Evolutionary conservation across 306 rosid species (phyloP).

Genomic region (Cucurbita maxima): DNA sequence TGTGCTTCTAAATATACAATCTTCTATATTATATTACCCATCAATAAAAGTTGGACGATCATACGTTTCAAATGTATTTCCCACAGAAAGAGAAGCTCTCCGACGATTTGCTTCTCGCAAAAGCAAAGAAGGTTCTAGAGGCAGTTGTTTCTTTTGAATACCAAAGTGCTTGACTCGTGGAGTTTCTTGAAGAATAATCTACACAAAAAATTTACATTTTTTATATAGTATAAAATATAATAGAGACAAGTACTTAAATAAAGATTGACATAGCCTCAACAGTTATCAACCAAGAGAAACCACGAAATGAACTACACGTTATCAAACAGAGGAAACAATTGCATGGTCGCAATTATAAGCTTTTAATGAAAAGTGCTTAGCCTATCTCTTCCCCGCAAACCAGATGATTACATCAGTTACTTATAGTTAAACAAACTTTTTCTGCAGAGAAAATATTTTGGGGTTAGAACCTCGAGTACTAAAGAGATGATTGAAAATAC

Average conservation of each 20-base stretch:
- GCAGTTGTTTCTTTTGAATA: slow-evolving; percentile 77
- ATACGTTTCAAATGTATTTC: slow-evolving; percentile 61
- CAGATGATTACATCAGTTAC: neutral
- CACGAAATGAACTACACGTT: neutral
- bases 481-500: neutral
- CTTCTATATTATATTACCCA: slow-evolving; percentile 40
- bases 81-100: slow-evolving; percentile 95
- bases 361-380: neutral
- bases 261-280: neutral
- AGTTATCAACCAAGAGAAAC: neutral
- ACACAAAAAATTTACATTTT: neutral
- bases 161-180: slow-evolving; percentile 60
- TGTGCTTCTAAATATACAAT: slow-evolving; percentile 3
- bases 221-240: neutral
- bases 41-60: slow-evolving; percentile 46
- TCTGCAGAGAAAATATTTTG: neutral
- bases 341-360: neutral
- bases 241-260: neutral
- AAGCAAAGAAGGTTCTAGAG: slow-evolving; percentile 87
- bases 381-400: neutral
- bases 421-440: neutral
- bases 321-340: neutral
- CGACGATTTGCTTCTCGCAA: slow-evolving; percentile 92
- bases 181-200: slow-evolving; percentile 76
- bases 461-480: neutral